Conservation (phyloP, 257 asterid genomes). For the Nicotiana undulata region DNA sequence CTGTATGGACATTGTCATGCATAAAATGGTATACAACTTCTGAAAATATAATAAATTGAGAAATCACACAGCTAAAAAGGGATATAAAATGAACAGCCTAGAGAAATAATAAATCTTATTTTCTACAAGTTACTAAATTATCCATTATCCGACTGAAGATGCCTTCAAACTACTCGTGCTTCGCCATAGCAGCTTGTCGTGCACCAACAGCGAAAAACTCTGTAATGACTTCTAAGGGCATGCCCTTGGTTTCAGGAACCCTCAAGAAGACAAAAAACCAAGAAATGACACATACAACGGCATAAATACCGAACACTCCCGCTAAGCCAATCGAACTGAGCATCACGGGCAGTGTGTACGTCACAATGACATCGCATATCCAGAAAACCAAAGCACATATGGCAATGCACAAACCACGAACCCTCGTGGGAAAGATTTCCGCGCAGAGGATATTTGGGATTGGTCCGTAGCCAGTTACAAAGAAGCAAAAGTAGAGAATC, state of each 20-base stretch:
- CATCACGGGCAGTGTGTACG: slow-evolving; percentile 74
- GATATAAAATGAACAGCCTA: neutral
- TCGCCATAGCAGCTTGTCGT: slow-evolving; percentile 29
- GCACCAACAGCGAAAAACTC: slow-evolving; percentile 89
- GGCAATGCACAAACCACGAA: slow-evolving; percentile 90
- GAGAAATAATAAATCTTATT: neutral
- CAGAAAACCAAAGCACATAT: slow-evolving; percentile 81
- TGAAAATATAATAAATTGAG: neutral
- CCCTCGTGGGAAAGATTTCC: slow-evolving; percentile 81
- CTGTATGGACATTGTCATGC: neutral
- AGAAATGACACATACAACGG: slow-evolving; percentile 53
- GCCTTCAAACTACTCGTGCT: slow-evolving; percentile 23
- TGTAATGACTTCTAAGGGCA: slow-evolving; percentile 81
- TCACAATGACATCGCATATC: slow-evolving; percentile 86
- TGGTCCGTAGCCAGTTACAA: slow-evolving; percentile 89
- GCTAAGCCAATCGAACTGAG: slow-evolving; percentile 67
- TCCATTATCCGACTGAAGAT: neutral
- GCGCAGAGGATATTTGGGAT: slow-evolving; percentile 84
- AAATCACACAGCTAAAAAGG: neutral
- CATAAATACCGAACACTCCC: slow-evolving; percentile 75
- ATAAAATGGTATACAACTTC: neutral
- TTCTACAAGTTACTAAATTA: neutral
- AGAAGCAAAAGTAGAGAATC: slow-evolving; percentile 73
- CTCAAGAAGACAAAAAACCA: slow-evolving; percentile 63
- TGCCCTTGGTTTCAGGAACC: slow-evolving; percentile 86